These are phyloP conservation scores for Raphanus raphanistrum DNA, from an alignment of 345 rosid species.

Conservation along the genomic window DNA sequence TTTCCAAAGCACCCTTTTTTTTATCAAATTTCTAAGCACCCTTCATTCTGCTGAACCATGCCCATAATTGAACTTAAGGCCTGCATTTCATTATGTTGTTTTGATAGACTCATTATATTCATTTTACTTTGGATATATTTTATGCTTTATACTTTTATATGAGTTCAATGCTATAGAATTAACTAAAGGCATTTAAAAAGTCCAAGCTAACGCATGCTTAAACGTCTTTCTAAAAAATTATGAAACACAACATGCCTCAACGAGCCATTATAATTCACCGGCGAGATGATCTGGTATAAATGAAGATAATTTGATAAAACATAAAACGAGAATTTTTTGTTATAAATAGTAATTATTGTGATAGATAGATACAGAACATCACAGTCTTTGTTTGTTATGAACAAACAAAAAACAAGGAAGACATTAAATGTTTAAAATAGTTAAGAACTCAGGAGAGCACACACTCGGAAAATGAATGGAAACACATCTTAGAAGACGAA, in stretches of 20 bases:
- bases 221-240: background rate
- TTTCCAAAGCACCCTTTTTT: background rate
- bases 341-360: background rate
- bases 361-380: background rate
- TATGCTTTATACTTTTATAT: background rate
- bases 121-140: background rate
- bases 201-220: background rate
- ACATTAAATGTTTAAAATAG: background rate
- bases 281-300: background rate
- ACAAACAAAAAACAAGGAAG: background rate
- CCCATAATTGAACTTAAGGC: background rate
- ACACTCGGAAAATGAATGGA: conserved; percentile 7
- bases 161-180: background rate
- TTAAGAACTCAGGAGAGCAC: conserved; percentile 1
- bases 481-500: conserved; percentile 29
- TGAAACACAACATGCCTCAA: background rate
- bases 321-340: background rate
- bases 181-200: background rate
- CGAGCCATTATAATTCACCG: background rate
- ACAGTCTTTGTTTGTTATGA: background rate
- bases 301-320: background rate
- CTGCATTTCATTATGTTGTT: conserved; percentile 1
- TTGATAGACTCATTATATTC: background rate
- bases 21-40: background rate
- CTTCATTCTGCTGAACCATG: background rate